These are phyloP conservation scores for Hypoxylon sp. DNA, from an alignment of 2,329 filamentous ascomycete species.

Conservation along the genomic window DNA sequence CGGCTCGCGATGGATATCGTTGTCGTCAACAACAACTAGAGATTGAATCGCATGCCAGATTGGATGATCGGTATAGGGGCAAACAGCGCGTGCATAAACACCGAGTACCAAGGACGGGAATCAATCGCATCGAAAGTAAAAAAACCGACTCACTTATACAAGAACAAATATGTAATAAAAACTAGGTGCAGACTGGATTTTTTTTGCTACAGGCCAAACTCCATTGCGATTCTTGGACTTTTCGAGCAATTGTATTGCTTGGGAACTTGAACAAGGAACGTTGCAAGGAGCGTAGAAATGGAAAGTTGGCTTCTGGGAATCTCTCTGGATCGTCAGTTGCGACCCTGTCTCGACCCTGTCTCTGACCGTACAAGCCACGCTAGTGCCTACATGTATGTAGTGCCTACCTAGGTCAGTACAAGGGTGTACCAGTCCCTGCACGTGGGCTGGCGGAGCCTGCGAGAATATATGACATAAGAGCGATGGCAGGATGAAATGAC, in stretches of 20 bases:
- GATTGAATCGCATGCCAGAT: slow-evolving; percentile 38
- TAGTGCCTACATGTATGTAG: slow-evolving; percentile 3
- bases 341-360: slow-evolving; percentile 30
- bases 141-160: slow-evolving; percentile 51
- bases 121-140: slow-evolving; percentile 24
- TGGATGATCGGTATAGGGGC: slow-evolving; percentile 28
- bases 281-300: slow-evolving; percentile 12
- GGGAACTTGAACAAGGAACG: slow-evolving; percentile 7
- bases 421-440: not conserved
- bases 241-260: slow-evolving; percentile 37
- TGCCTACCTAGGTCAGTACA: too few relatives aligned
- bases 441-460: slow-evolving; percentile 24
- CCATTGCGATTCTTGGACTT: slow-evolving; percentile 33
- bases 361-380: slow-evolving; percentile 11
- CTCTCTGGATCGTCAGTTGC: slow-evolving; percentile 35
- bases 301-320: slow-evolving; percentile 36
- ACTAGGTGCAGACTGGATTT: slow-evolving; percentile 37
- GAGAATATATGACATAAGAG: slow-evolving; percentile 43
- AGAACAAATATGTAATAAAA: slow-evolving; percentile 40
- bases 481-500: slow-evolving; percentile 14
- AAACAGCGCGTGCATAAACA: slow-evolving; percentile 32
- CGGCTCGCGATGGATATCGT: slow-evolving; percentile 19
- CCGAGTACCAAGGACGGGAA: slow-evolving; percentile 18
- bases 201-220: slow-evolving; percentile 50
- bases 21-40: slow-evolving; percentile 26